Base-by-base conservation (phyloP, 176 grass and related monocot species). In the Cenchrus fungigraminus region DNA sequence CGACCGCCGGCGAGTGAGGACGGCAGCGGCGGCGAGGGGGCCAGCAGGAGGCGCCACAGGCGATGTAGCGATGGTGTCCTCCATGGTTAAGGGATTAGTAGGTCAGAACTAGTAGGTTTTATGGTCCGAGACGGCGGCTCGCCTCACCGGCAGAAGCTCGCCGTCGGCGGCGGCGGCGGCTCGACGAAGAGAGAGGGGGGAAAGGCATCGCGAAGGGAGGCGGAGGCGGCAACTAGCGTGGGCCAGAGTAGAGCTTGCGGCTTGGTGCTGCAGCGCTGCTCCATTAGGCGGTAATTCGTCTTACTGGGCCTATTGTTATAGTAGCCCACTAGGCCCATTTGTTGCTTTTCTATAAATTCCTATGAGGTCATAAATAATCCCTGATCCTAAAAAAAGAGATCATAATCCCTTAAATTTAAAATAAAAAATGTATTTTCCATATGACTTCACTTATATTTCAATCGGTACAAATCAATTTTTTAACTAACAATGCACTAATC, bases 1-100 rank as follows among this genome's bases (percentile, higher is more conserved):
- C 58, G 86, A 91, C 66, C 89, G 82, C 52, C 85, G 84, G 86
- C 78, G 80, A 15, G 58, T 9, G 79, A 86, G 59, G 79, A 77
- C 66, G 65, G 68, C 47, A 29, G 32, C 47, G 31, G 40, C 56
- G 72, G 50, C 73, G 37, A 77, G 25, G 34, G 47, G 28, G 37
- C 1, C 20, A 16, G 25, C 62, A 15, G 19, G 42, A 31, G 82
- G 28, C 20, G 43, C 71, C 37, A 52, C 14, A 64, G 67, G n/a
- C 42, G 65, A 71, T 45, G 65, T 55, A 22, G 44, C 8, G 40
- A 82, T 55, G 56, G 76, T 16, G 20, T 69, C 78, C 79, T 88
- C 75, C 83, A 84, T 82, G 22, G 19, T 5, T 25, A 49, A 68
- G 52, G 51, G 56, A 44, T 25, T 65, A 49, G 11, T 56, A 71